phyloP scores from a whole-genome alignment of 129 eudicot genomes.

The Centella asiatica region DNA sequence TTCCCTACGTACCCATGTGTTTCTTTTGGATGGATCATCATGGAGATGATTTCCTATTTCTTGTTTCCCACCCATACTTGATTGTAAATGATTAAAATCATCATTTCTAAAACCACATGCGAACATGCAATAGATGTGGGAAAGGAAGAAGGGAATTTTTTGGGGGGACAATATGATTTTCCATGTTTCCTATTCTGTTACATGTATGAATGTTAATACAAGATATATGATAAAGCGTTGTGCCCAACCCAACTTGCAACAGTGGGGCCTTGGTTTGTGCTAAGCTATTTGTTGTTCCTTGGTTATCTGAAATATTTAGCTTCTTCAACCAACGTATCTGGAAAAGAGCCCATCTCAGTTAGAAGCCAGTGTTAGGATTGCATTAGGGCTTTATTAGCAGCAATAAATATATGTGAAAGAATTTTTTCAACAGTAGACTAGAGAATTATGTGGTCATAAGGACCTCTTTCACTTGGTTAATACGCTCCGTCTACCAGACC shows the following conservation, averaged over 20 bases:
- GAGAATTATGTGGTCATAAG: too few relatives aligned
- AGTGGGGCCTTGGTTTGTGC: neutral
- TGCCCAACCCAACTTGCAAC: neutral
- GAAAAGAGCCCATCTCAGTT: too few relatives aligned
- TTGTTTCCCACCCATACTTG: neutral
- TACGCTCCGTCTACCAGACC: too few relatives aligned
- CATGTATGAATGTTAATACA: neutral
- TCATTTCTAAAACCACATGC: neutral
- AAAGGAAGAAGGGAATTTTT: neutral
- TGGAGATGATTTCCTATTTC: neutral
- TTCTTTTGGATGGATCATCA: neutral
- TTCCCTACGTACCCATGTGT: neutral
- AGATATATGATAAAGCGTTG: neutral
- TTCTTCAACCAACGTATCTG: too few relatives aligned
- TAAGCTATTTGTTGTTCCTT: too few relatives aligned
- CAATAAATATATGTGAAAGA: too few relatives aligned
- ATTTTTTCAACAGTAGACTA: too few relatives aligned
- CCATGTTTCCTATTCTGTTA: neutral
- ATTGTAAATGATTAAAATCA: neutral
- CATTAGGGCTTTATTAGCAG: too few relatives aligned
- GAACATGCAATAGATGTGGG: neutral
- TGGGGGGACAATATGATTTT: neutral
- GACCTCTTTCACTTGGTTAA: too few relatives aligned
- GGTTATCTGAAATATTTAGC: too few relatives aligned
- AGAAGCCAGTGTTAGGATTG: too few relatives aligned